phyloP scores from a whole-genome alignment of 306 rosid species.

The Hippophae tibetana region DNA sequence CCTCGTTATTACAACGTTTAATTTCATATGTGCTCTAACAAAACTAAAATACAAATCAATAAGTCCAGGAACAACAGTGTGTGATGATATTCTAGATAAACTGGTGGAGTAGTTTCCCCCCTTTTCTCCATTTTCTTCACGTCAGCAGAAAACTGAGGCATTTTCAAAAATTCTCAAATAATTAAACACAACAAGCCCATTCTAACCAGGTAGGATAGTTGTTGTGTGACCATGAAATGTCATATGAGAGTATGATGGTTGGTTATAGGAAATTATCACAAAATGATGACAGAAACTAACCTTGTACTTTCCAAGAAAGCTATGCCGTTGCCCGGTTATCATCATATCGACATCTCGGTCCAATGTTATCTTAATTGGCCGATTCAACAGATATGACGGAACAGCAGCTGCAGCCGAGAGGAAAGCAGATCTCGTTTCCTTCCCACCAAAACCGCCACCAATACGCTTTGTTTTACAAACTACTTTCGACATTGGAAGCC shows the following conservation, averaged over 20 bases:
- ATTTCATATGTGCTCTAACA: conserved; percentile 8
- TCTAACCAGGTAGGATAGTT: too few species aligned
- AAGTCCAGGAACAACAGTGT: background rate
- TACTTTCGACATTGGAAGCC: conserved; percentile 86
- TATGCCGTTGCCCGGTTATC: conserved; percentile 89
- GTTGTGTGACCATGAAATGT: too few species aligned
- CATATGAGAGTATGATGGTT: too few species aligned
- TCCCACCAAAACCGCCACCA: conserved; percentile 98
- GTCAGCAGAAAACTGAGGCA: background rate
- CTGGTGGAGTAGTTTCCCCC: background rate
- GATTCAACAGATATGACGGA: conserved; percentile 76
- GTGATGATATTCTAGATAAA: background rate
- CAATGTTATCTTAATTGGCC: conserved; percentile 68
- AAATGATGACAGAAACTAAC: conserved; percentile 23
- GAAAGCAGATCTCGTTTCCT: conserved; percentile 87
- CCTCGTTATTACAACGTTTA: conserved; percentile 13
- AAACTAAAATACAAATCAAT: background rate
- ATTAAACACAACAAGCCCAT: too few species aligned
- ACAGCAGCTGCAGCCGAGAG: conserved; percentile 82
- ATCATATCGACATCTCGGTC: conserved; percentile 92
- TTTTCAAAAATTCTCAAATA: background rate
- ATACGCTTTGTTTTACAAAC: conserved; percentile 93
- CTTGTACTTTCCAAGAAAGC: conserved; percentile 95
- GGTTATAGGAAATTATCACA: conserved; percentile 1
- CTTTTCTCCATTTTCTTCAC: conserved; percentile 4